These are phyloP conservation scores for Coemansia sp. DNA, from an alignment of 192 early-diverging fungal species.

Conservation along the genomic window DNA sequence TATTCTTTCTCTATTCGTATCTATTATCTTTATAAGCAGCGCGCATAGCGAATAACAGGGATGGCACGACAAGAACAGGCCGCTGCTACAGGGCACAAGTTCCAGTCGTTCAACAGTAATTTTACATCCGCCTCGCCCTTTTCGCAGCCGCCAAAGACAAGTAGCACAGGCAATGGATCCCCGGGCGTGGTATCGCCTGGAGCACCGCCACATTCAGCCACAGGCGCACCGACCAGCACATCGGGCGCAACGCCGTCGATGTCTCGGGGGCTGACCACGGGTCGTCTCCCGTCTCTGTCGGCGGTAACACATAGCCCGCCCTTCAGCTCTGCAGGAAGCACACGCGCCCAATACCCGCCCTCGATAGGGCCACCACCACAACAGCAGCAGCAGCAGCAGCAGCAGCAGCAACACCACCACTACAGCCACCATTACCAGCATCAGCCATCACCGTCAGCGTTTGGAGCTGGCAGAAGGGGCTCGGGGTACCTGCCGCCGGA, in stretches of 20 bases:
- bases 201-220: slow-evolving; percentile 3
- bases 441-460: slow-evolving; percentile 2
- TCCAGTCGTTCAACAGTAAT: slow-evolving; percentile 27
- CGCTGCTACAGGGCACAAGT: slow-evolving; percentile 23
- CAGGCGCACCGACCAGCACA: background rate
- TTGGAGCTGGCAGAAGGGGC: background rate
- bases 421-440: background rate
- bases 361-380: background rate
- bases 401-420: no score
- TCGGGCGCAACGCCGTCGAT: background rate
- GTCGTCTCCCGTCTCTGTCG: background rate
- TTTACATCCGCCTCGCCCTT: slow-evolving; percentile 38
- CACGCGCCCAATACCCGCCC: background rate
- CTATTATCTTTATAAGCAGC: background rate
- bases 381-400: no score
- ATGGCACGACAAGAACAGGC: slow-evolving; percentile 43
- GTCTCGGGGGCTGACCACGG: slow-evolving; percentile 3
- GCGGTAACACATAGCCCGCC: slow-evolving; percentile 3
- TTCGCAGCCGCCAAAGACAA: slow-evolving; percentile 39
- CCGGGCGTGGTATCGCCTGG: slow-evolving; percentile 7
- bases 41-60: background rate
- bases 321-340: background rate
- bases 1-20: background rate
- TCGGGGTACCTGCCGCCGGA: slow-evolving; percentile 18
- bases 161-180: background rate